These are phyloP conservation scores for Parachaetomium inaequale DNA, from an alignment of 495 filamentous ascomycete genomes.

Conservation along the genomic window DNA sequence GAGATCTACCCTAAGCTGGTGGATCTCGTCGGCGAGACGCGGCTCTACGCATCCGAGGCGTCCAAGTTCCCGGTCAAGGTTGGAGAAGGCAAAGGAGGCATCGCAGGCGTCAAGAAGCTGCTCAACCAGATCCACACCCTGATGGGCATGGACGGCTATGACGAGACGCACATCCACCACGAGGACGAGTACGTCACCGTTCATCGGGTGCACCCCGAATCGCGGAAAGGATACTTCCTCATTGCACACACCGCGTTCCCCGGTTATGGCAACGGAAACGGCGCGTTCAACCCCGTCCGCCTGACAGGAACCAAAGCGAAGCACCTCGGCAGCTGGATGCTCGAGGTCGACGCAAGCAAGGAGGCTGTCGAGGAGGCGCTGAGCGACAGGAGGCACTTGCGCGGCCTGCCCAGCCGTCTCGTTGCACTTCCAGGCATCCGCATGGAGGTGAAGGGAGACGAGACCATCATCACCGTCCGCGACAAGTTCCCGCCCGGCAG, in stretches of 20 bases:
- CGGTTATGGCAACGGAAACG: constrained; percentile 76
- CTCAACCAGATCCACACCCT: constrained; percentile 87
- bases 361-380: constrained; percentile 60
- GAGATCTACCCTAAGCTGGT: constrained; percentile 91
- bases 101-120: constrained; percentile 83
- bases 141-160: constrained; percentile 92
- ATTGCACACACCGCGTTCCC: constrained; percentile 95
- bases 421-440: constrained; percentile 65
- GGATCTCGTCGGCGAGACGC: constrained; percentile 83
- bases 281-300: constrained; percentile 68
- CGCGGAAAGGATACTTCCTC: constrained; percentile 86
- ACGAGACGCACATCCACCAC: constrained; percentile 95
- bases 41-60: constrained; percentile 71
- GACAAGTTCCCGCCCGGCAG: constrained; percentile 84
- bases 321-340: constrained; percentile 79
- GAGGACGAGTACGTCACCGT: constrained; percentile 94
- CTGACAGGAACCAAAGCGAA: constrained; percentile 73
- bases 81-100: constrained; percentile 68
- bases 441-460: constrained; percentile 62
- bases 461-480: constrained; percentile 77
- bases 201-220: constrained; percentile 86
- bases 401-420: constrained; percentile 77
- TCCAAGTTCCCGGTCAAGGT: constrained; percentile 58
- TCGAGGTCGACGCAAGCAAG: constrained; percentile 73
- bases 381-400: constrained; percentile 64